Base-by-base conservation (phyloP, 2,329 filamentous ascomycete genomes). In the Microdochium nivale region DNA sequence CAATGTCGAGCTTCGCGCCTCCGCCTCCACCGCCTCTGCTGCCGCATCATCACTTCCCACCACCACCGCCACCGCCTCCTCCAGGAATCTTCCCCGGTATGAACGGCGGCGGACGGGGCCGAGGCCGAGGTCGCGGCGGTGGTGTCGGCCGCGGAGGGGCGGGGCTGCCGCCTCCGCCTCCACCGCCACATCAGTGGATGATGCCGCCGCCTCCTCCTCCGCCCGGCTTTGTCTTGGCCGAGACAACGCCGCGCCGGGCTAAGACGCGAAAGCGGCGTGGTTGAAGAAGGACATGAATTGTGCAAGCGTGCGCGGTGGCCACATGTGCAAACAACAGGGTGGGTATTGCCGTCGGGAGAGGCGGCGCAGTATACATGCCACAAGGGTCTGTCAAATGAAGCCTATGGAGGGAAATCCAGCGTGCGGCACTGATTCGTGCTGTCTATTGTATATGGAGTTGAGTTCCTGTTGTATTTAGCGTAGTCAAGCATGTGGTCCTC, bases 1-100 rank as follows among this genome's bases (percentile, higher is more conserved):
- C 77, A 5, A 72, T 48, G 27, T 25, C 53, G 1, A 51, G 50
- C 24, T 54, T 56, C 0, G 47, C 47, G 14, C 58, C 54, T 2
- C 55, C 49, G n/a, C 53, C 33, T 8, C 50, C 51, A n/a, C 53
- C 32, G 8, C 53, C 40, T 3, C 37, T 48, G 14, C 21, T n/a
- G n/a, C n/a, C n/a, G n/a, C n/a, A n/a, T n/a, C n/a, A n/a, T n/a
- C n/a, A n/a, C n/a, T n/a, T n/a, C n/a, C n/a, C n/a, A n/a, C n/a
- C n/a, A n/a, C n/a, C n/a, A n/a, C 53, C 32, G 8, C 53, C 40
- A 3, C 37, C 49, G 14, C 21, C 35, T 21, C 48, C 8, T 11
- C 16, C 40, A 10, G 19, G 16, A 13, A 16, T 13, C 19, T 4
- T 44, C 16, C 40, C 40, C 40, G 40, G 40, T 19, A 23, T 21